Evolutionary conservation across 2,329 filamentous ascomycete genomes (phyloP).

Genomic region (Ophidiomyces ophidiicola): DNA sequence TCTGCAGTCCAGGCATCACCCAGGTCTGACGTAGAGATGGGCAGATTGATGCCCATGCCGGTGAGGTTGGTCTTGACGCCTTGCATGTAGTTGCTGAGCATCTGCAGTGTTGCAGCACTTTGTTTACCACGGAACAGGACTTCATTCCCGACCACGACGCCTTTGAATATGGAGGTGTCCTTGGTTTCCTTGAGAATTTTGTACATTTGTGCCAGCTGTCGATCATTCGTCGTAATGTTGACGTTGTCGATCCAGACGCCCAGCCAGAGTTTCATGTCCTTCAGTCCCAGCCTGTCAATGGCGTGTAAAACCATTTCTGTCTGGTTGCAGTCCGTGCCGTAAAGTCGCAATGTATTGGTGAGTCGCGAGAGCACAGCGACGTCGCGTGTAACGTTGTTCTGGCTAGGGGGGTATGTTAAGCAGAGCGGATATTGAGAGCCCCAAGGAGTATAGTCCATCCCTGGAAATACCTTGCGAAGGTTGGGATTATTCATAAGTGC

Average conservation of each 20-base stretch:
- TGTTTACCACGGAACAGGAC: constrained; percentile 43
- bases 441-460: constrained; percentile 88
- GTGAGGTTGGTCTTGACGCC: constrained; percentile 63
- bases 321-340: constrained; percentile 95
- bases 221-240: constrained; percentile 70
- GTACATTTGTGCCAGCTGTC: constrained; percentile 78
- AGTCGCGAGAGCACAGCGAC: constrained; percentile 81
- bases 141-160: constrained; percentile 53
- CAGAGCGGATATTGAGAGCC: constrained; percentile 85
- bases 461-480: constrained; percentile 86
- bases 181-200: constrained; percentile 52
- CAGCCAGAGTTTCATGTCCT: constrained; percentile 76
- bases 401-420: constrained; percentile 61
- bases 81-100: constrained; percentile 53
- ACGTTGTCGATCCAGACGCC: constrained; percentile 88
- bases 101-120: constrained; percentile 51
- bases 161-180: constrained; percentile 42
- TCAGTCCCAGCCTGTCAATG: constrained; percentile 59
- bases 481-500: constrained; percentile 64
- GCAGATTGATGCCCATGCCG: constrained; percentile 52
- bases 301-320: constrained; percentile 85
- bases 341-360: constrained; percentile 75
- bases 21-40: constrained; percentile 76
- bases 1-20: constrained; percentile 71
- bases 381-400: constrained; percentile 90